Evolutionary conservation across 257 asterid genomes (phyloP).

Genomic region (Solanum ossicruentum): DNA sequence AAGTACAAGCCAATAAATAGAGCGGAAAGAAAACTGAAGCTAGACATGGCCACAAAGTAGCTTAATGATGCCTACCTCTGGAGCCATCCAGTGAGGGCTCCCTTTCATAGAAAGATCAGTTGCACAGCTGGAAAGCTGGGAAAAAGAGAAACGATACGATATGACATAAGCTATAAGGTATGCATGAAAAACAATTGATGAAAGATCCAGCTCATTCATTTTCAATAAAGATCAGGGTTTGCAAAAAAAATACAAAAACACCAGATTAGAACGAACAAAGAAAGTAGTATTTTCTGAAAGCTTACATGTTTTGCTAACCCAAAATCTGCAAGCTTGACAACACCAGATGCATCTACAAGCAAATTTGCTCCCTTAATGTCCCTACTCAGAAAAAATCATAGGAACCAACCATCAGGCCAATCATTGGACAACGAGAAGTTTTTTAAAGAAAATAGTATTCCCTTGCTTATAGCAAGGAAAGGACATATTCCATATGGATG

Average conservation of each 20-base stretch:
- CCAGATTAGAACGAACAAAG: not conserved
- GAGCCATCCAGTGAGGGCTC: constrained; percentile 95
- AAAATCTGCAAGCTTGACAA: constrained; percentile 88
- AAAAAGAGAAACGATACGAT: not conserved
- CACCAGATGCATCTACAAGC: constrained; percentile 74
- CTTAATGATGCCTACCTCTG: constrained; percentile 51
- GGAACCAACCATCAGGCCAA: not conserved
- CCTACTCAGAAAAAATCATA: constrained; percentile 26
- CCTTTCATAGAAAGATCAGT: constrained; percentile 67
- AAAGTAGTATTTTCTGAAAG: not conserved
- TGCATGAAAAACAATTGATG: not conserved
- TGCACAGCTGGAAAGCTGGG: constrained; percentile 39
- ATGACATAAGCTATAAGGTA: not conserved
- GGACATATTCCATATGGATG: not conserved
- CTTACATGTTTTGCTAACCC: constrained; percentile 92
- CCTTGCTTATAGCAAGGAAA: not conserved
- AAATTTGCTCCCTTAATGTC: constrained; percentile 93
- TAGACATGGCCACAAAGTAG: not conserved
- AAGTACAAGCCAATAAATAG: not conserved
- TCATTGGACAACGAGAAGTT: not conserved
- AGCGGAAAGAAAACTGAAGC: not conserved
- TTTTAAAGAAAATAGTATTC: not conserved
- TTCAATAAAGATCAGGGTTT: not conserved
- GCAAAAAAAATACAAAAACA: not conserved
- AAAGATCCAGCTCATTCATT: not conserved